Evolutionary conservation across 371 early-diverging fungal species (phyloP).

Genomic region (Mortierella sp.): DNA sequence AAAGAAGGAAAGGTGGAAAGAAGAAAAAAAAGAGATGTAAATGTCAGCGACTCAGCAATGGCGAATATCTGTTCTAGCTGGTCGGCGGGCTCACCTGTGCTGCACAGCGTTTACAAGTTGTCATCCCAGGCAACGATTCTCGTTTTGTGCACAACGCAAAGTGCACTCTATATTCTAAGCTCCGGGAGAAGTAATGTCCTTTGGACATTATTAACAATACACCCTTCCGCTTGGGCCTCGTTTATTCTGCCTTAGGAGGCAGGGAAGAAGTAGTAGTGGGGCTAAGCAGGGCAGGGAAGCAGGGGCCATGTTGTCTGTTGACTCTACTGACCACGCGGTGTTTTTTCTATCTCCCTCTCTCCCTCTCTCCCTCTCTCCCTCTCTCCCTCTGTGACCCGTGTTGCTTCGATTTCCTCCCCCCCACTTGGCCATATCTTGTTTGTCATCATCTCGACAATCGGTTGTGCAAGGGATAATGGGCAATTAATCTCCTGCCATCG

Average conservation of each 20-base stretch:
- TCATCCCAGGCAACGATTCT: no score
- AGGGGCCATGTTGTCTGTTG: not conserved
- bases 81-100: no score
- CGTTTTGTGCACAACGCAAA: no score
- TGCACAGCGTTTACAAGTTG: no score
- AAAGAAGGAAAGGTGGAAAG: not conserved
- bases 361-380: not conserved
- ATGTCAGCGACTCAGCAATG: no score
- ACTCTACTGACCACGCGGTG: not conserved
- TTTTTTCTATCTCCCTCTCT: not conserved
- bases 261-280: not conserved
- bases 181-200: no score
- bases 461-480: not conserved
- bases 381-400: not conserved
- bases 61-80: no score
- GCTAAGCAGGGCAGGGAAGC: not conserved
- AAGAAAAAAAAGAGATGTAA: not conserved
- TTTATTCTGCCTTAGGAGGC: not conserved
- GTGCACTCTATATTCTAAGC: no score
- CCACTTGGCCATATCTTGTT: not conserved
- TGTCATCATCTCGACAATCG: not conserved
- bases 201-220: no score
- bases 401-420: not conserved
- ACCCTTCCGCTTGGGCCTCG: not conserved
- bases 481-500: no score